These are phyloP conservation scores for Penicillium sp. DNA, from an alignment of 2,329 filamentous ascomycete species.

Conservation along the genomic window DNA sequence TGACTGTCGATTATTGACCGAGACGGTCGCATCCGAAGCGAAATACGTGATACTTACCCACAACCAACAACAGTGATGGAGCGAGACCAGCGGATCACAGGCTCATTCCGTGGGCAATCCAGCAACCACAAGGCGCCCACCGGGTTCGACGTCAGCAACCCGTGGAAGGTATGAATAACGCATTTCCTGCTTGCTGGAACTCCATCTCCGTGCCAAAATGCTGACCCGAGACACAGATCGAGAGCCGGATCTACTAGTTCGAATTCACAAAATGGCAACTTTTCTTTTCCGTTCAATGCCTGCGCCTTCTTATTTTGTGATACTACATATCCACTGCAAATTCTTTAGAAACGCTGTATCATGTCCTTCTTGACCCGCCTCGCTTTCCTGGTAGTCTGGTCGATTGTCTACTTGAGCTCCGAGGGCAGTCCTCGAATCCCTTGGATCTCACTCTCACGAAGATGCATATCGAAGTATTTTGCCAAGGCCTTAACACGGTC, in stretches of 20 bases:
- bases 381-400: conserved; percentile 8
- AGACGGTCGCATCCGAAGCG: conserved; percentile 13
- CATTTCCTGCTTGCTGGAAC: background rate
- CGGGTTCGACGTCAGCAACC: conserved; percentile 64
- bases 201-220: background rate
- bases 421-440: conserved; percentile 52
- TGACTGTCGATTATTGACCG: conserved; percentile 16
- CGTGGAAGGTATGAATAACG: conserved; percentile 56
- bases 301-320: conserved; percentile 21
- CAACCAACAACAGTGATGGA: conserved; percentile 57
- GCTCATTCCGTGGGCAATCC: conserved; percentile 58
- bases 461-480: conserved; percentile 52
- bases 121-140: conserved; percentile 56
- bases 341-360: conserved; percentile 26
- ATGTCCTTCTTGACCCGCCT: conserved; percentile 15
- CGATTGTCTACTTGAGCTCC: conserved; percentile 40
- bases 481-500: conserved; percentile 53
- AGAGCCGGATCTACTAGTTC: conserved; percentile 40
- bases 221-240: conserved; percentile 34
- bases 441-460: conserved; percentile 50
- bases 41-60: conserved; percentile 20
- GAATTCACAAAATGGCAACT: conserved; percentile 21
- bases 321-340: conserved; percentile 27
- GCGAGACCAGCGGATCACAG: conserved; percentile 60
- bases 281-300: conserved; percentile 22